Evolutionary conservation across 148 eudicot genomes (phyloP), one percentile per base, ranked within the genome.

Genomic region (Camellia lanceoleosa): DNA sequence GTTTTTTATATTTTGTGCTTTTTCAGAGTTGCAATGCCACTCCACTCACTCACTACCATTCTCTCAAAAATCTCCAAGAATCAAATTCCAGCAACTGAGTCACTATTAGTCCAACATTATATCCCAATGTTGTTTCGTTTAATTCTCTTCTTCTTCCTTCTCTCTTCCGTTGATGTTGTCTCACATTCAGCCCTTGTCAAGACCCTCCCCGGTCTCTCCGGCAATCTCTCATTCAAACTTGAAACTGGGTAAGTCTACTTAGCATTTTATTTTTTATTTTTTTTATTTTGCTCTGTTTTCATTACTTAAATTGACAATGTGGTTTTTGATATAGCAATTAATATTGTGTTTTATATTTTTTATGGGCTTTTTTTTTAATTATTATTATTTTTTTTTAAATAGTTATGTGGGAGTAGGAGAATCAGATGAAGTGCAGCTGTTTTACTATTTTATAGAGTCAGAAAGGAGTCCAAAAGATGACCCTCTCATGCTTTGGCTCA

Each of bases 371-470:
- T 30, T 30, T 30, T 30, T 30, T 30, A n/a, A n/a, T n/a, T n/a
- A n/a, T n/a, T n/a, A n/a, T n/a, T n/a, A n/a, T 30, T 30, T 30
- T 30, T 30, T 30, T 30, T 30, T 1, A 30, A 30, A 30, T 30
- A 69, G 73, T 69, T 69, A 69, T 14, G 38, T 69, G 5, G 73
- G 73, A 1, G 73, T 69, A 18, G 73, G 73, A 14, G 73, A 69
- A 43, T 5, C 23, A 16, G 73, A 69, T 69, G 73, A 69, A 5
- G 73, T 69, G 20, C 73, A 69, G 73, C 51, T 69, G 8, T 69
- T 69, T 11, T 69, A 69, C 19, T 69, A 69, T 20, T 69, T 69
- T 20, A 46, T 69, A 16, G 73, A 69, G 18, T 69, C 73, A 6
- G 54, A 69, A 46, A 16, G 73, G 9, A 43, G 54, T 18, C 52